phyloP scores from a whole-genome alignment of 1,139 yeast genomes.

The Pichia sp. region DNA sequence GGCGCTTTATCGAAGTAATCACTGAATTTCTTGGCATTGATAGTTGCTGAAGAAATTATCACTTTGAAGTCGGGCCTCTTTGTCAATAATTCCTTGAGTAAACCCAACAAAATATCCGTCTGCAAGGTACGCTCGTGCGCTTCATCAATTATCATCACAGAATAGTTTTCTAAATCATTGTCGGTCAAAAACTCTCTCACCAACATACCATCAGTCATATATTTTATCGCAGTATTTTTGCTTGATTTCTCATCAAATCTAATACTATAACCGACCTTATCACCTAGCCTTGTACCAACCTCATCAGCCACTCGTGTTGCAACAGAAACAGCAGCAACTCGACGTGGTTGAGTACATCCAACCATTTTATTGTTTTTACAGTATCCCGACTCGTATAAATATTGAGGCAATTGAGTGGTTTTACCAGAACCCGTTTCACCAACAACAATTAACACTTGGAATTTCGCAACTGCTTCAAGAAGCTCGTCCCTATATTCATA shows the following conservation, averaged over 20 bases:
- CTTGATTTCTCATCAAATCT: conserved; percentile 76
- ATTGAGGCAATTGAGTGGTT: conserved; percentile 92
- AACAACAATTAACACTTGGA: conserved; percentile 77
- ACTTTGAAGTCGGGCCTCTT: conserved; percentile 63
- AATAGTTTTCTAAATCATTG: conserved; percentile 57
- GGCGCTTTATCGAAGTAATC: conserved; percentile 77
- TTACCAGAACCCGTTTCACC: conserved; percentile 99
- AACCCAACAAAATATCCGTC: conserved; percentile 84
- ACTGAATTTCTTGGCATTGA: conserved; percentile 82
- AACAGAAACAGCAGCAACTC: conserved; percentile 94
- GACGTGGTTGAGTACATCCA: conserved; percentile 93
- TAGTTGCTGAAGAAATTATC: conserved; percentile 87
- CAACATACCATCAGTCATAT: conserved; percentile 93
- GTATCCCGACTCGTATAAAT: conserved; percentile 74
- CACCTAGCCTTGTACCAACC: conserved; percentile 62
- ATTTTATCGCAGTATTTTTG: conserved; percentile 61
- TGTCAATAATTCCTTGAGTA: conserved; percentile 62
- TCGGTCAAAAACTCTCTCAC: conserved; percentile 77
- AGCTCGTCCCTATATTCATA: conserved; percentile 54
- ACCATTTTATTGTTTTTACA: conserved; percentile 43
- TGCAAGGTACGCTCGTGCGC: conserved; percentile 93
- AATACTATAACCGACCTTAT: conserved; percentile 78
- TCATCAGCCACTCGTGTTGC: conserved; percentile 90
- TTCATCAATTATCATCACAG: conserved; percentile 90
- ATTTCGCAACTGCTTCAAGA: conserved; percentile 49